phyloP scores from a whole-genome alignment of 306 rosid genomes.

The Lathyrus aphaca region DNA sequence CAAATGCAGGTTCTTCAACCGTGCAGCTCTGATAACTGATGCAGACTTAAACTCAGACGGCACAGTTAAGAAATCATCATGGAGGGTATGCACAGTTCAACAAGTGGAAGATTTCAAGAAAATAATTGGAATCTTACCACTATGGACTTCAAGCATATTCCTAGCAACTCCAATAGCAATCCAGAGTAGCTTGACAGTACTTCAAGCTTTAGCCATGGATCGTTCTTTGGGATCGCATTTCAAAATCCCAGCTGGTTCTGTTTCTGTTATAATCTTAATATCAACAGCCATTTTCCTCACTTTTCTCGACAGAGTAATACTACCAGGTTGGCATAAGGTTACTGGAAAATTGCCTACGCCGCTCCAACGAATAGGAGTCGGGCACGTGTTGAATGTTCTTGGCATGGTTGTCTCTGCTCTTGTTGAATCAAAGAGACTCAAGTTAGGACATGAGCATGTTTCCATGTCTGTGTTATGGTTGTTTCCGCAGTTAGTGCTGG shows the following conservation, averaged over 20 bases:
- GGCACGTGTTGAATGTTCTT: slow-evolving; percentile 52
- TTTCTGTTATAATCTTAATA: slow-evolving; percentile 38
- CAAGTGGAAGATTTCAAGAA: slow-evolving; percentile 67
- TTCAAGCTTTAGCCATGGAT: slow-evolving; percentile 66
- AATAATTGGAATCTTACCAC: slow-evolving; percentile 48
- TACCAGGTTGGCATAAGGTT: slow-evolving; percentile 50
- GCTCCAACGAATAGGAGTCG: slow-evolving; percentile 59
- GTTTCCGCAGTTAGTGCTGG: slow-evolving; percentile 57
- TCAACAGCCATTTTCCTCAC: slow-evolving; percentile 50
- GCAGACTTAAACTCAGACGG: slow-evolving; percentile 55
- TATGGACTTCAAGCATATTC: slow-evolving; percentile 58
- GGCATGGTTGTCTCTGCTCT: slow-evolving; percentile 54
- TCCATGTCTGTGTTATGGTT: slow-evolving; percentile 58
- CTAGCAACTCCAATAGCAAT: slow-evolving; percentile 52
- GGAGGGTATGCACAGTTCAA: slow-evolving; percentile 59
- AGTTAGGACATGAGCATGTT: slow-evolving; percentile 33
- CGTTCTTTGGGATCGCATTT: slow-evolving; percentile 60
- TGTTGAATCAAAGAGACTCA: slow-evolving; percentile 70
- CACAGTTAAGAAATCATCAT: slow-evolving; percentile 49
- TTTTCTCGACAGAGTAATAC: slow-evolving; percentile 52
- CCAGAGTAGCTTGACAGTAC: slow-evolving; percentile 51
- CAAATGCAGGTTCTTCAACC: slow-evolving; percentile 54
- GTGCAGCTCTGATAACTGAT: slow-evolving; percentile 51
- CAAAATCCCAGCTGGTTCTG: slow-evolving; percentile 53
- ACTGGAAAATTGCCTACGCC: slow-evolving; percentile 40